Conservation (phyloP, 441 rosid genomes). For the Erysimum pusillum region DNA sequence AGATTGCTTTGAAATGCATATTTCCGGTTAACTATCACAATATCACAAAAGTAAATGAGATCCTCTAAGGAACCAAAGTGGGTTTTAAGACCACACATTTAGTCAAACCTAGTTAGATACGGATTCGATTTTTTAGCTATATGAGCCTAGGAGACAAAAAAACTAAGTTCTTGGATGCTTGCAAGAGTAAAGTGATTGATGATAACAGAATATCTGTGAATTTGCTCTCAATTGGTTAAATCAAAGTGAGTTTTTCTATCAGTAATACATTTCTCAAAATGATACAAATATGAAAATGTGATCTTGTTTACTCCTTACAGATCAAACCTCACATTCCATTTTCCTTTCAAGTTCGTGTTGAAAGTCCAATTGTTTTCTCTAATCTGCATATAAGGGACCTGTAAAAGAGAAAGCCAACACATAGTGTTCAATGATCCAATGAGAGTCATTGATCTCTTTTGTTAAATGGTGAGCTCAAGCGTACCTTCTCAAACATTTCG, state of each 20-base stretch:
- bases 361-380: slow-evolving; percentile 95
- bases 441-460: not conserved
- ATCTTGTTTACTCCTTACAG: slow-evolving; percentile 51
- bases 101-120: slow-evolving; percentile 35
- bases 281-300: slow-evolving; percentile 28
- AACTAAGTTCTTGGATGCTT: slow-evolving; percentile 3
- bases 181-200: slow-evolving; percentile 34
- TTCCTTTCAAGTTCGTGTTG: slow-evolving; percentile 75
- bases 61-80: not conserved
- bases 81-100: slow-evolving; percentile 27
- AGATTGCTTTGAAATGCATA: not conserved
- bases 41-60: slow-evolving; percentile 13
- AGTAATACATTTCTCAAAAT: slow-evolving; percentile 37
- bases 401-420: slow-evolving; percentile 33
- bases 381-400: slow-evolving; percentile 88
- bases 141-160: slow-evolving; percentile 3
- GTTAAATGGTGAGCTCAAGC: slow-evolving; percentile 16
- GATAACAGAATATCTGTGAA: not conserved
- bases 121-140: not conserved
- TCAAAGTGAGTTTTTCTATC: slow-evolving; percentile 27
- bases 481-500: slow-evolving; percentile 80
- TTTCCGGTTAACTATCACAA: slow-evolving; percentile 10
- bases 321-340: slow-evolving; percentile 86
- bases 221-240: slow-evolving; percentile 10
- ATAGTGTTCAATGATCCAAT: slow-evolving; percentile 12